A percentile compares a stretch with the other conserved stretches of the same genome.
phyloP scores from a whole-genome alignment of 257 asterid species.

The Ilex asprella region DNA sequence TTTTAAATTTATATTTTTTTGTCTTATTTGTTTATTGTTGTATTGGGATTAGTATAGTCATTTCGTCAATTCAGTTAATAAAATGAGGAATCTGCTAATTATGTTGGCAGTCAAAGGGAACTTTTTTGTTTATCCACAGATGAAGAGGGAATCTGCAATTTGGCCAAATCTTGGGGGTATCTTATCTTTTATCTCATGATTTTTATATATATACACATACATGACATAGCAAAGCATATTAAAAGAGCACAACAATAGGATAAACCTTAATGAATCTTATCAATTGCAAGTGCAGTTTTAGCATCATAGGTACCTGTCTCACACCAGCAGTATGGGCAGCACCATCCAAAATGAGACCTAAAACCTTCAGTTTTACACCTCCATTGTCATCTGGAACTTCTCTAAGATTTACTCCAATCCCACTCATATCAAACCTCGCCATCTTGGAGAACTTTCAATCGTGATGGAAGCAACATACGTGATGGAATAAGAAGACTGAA shows the following conservation, averaged over 20 bases:
- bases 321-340: constrained; percentile 91
- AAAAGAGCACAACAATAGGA: no score
- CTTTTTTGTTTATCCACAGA: no score
- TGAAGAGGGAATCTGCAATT: no score
- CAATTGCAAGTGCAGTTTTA: constrained; percentile 2
- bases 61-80: no score
- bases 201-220: background rate
- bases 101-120: no score
- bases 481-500: constrained; percentile 70
- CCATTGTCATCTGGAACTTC: constrained; percentile 82
- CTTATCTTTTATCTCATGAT: no score
- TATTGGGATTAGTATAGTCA: no score
- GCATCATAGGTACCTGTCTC: constrained; percentile 56
- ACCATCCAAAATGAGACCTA: constrained; percentile 92
- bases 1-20: no score
- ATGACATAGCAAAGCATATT: background rate
- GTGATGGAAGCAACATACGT: constrained; percentile 55
- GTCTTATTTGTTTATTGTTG: no score
- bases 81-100: no score
- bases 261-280: background rate
- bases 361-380: constrained; percentile 66
- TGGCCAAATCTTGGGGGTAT: no score
- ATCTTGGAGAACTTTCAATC: constrained; percentile 87
- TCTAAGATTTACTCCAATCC: constrained; percentile 88
- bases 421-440: constrained; percentile 96